Base-by-base conservation (phyloP, 768 basidiomycete genomes). In the Boletus tylopilopsis region DNA sequence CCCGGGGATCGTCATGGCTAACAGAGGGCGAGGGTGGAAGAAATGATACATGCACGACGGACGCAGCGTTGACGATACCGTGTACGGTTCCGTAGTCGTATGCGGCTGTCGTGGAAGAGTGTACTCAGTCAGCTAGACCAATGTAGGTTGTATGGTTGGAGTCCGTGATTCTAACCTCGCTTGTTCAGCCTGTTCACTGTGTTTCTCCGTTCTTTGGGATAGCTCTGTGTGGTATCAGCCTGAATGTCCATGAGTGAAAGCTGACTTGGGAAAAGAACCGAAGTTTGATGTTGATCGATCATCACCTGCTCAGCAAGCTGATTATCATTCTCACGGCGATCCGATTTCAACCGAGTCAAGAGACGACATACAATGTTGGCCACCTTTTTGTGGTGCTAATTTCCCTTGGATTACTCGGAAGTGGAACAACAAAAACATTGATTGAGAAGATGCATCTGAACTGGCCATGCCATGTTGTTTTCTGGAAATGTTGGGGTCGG, bases 161-260 rank as follows among this genome's bases (percentile, higher is more conserved):
- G n/a, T 19, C 10, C 5, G 6, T 32, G 23, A 23, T 24, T 36
- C 49, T 55, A 22, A 64, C 62, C 61, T 48, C 51, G 56, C 38
- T 62, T 64, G 41, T 30, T 55, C 40, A 55, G n/a, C 53, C 61
- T 64, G 33, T 64, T 62, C 32, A 62, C 59, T 3, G 62, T 55
- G 38, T 64, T 62, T 22, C 49, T 51, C 15, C 6, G 21, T 48
- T 52, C 56, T 36, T 53, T 64, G 0, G 79, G 79, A 65, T 82
- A 84, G 57, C 51, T 53, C 7, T 21, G 33, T 11, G 25, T 0
- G n/a, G 52, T 39, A 11, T 77, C 77, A 0, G 76, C n/a, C n/a
- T n/a, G n/a, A n/a, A n/a, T 76, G 5, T 81, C 79, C 19, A 82
- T 83, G 56, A 74, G 69, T 30, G 24, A 45, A 29, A 9, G 6